Percentiles rank a stretch among this genome's conserved stretches.
Evolutionary conservation across 306 rosid species (phyloP).

Genomic region (Rubus idaeus): DNA sequence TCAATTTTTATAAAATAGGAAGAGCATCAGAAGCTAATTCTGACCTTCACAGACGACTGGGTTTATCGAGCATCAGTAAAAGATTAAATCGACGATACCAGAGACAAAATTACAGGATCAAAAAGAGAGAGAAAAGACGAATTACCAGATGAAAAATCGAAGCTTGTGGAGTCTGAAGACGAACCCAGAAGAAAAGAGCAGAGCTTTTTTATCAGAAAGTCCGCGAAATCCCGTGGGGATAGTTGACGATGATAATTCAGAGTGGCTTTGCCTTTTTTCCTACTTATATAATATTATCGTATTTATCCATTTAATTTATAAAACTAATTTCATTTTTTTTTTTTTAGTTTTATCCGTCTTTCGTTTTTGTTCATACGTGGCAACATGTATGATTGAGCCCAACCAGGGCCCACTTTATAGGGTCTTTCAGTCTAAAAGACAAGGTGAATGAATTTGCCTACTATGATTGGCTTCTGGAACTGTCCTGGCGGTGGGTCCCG

Average conservation of each 20-base stretch:
- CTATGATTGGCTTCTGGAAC: background rate
- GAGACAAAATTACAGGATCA: background rate
- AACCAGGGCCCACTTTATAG: background rate
- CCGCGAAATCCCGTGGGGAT: conserved; percentile 28
- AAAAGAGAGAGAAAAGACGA: background rate
- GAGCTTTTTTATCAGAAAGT: conserved; percentile 33
- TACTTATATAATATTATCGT: background rate
- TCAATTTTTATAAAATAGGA: background rate
- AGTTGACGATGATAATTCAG: conserved; percentile 27
- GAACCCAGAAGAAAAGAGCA: conserved; percentile 21
- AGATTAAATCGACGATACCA: background rate
- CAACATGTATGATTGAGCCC: background rate
- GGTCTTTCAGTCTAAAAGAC: background rate
- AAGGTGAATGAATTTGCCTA: background rate
- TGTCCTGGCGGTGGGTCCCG: background rate
- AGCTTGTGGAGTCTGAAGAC: conserved; percentile 26
- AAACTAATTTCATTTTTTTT: background rate
- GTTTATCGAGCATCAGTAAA: background rate
- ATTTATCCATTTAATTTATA: background rate
- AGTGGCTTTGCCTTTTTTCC: background rate
- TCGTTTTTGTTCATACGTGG: background rate
- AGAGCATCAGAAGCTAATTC: background rate
- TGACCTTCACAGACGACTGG: background rate
- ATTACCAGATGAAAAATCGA: background rate
- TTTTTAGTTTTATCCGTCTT: background rate